A percentile compares a stretch with the other conserved stretches of the same genome.
Evolutionary conservation across 257 asterid species (phyloP).

Genomic region (Plantago ovata): DNA sequence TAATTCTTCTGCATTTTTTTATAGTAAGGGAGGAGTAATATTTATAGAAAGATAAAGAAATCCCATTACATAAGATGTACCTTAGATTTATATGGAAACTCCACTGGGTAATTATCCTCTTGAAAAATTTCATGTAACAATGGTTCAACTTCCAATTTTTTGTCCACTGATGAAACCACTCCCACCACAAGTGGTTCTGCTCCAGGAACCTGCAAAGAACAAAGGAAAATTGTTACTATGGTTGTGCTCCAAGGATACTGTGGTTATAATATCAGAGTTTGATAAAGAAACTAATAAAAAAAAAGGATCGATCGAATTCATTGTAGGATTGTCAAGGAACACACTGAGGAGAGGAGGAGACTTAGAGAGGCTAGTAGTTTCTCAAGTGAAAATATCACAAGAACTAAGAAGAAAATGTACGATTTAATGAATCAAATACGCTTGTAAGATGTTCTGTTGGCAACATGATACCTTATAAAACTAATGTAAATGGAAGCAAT

Average conservation of each 20-base stretch:
- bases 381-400: too few relatives aligned
- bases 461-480: not conserved
- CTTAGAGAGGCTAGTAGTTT: too few relatives aligned
- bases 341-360: too few relatives aligned
- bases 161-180: slow-evolving; percentile 98
- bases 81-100: slow-evolving; percentile 89
- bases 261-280: not conserved
- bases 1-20: slow-evolving; percentile 7
- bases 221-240: not conserved
- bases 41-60: slow-evolving; percentile 8
- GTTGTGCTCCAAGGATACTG: not conserved
- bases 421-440: too few relatives aligned
- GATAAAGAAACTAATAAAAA: not conserved
- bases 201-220: slow-evolving; percentile 69
- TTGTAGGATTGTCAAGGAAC: too few relatives aligned
- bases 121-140: slow-evolving; percentile 86
- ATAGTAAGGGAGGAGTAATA: slow-evolving; percentile 5
- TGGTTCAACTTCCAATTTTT: slow-evolving; percentile 87
- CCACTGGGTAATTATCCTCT: slow-evolving; percentile 81
- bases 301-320: too few relatives aligned
- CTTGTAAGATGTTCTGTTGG: not conserved
- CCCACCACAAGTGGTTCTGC: slow-evolving; percentile 92
- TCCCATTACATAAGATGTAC: slow-evolving; percentile 30
- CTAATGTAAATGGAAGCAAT: not conserved
- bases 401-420: too few relatives aligned